Base-by-base conservation (phyloP, 2,329 filamentous ascomycete genomes). In the Sporothrix protearum region DNA sequence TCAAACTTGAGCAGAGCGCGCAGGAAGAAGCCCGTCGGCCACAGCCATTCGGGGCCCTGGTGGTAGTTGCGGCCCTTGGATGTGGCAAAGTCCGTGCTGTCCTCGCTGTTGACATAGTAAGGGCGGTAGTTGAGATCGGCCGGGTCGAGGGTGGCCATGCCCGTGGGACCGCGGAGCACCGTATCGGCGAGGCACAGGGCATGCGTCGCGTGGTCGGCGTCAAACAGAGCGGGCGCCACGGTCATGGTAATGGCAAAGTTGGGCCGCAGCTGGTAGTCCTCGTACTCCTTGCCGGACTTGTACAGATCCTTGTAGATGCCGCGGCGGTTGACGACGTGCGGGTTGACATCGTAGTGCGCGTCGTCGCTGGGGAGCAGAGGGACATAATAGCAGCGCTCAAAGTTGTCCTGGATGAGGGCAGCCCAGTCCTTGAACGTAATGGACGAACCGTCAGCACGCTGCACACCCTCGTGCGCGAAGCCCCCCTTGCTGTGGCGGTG, bases 241-340 rank as follows among this genome's bases (percentile, higher is more conserved):
- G 91, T 89, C 96, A 99, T 98, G 76, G 95, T 93, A 75, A 99
- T 95, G 42, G 94, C 88, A 82, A 96, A 98, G 82, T 99, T 99
- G 73, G 92, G 86, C 30, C 96, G 92, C 55, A 99, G 88, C 80
- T 99, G 96, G 81, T 99, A 99, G 82, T 99, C 96, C 79, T 98
- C 94, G 78, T 96, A 97, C 79, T 96, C 93, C 81, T 97, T 98
- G 74, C 93, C 93, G 63, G 94, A 96, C 75, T 87, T 89, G 86
- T 97, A 97, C 22, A 98, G 83, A 79, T 99, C 96, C 83, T 99
- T 99, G 88, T 99, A 99, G 78, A 99, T 96, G 73, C 96, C 96
- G 28, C 94, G 89, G 67, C 96, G 92, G 81, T 97, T 96, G 82
- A 98, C 82, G 64, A 97, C 85, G 16, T 82, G 82, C 0, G 92